phyloP scores from a whole-genome alignment of 73 alveolate species.

The Blepharisma stoltei region DNA sequence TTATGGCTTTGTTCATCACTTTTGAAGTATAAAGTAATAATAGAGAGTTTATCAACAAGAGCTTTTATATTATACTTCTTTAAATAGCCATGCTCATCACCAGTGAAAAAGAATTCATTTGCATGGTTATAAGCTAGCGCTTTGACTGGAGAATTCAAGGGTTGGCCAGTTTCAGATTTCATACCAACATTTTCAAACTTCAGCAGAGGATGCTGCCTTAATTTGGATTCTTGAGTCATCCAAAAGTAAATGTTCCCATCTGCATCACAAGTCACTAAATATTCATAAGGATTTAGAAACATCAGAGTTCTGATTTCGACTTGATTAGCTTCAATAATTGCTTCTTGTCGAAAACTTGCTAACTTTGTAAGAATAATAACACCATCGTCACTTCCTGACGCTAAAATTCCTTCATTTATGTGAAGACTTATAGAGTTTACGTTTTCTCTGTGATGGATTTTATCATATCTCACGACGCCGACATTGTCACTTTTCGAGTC shows the following conservation, averaged over 20 bases:
- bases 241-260: constrained; percentile 91
- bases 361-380: constrained; percentile 84
- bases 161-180: constrained; percentile 76
- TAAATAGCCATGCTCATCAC: constrained; percentile 97
- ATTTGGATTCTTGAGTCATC: constrained; percentile 78
- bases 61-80: constrained; percentile 81
- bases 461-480: constrained; percentile 83
- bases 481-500: constrained; percentile 89
- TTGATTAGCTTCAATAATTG: constrained; percentile 67
- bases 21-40: constrained; percentile 50
- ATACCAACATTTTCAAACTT: constrained; percentile 72
- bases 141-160: constrained; percentile 88
- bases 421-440: constrained; percentile 79
- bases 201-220: constrained; percentile 69
- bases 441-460: constrained; percentile 81
- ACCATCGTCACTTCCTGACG: constrained; percentile 96
- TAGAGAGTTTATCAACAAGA: constrained; percentile 71
- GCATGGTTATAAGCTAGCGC: constrained; percentile 79
- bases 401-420: constrained; percentile 67
- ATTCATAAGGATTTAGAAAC: constrained; percentile 78
- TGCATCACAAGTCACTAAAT: constrained; percentile 84
- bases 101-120: constrained; percentile 75
- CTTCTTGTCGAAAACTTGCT: constrained; percentile 89
- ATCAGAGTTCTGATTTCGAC: constrained; percentile 79
- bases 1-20: constrained; percentile 50